A percentile compares a stretch with the other conserved stretches of the same genome.
These are phyloP conservation scores for Camelina sativa DNA, from an alignment of 345 rosid species.

Conservation along the genomic window DNA sequence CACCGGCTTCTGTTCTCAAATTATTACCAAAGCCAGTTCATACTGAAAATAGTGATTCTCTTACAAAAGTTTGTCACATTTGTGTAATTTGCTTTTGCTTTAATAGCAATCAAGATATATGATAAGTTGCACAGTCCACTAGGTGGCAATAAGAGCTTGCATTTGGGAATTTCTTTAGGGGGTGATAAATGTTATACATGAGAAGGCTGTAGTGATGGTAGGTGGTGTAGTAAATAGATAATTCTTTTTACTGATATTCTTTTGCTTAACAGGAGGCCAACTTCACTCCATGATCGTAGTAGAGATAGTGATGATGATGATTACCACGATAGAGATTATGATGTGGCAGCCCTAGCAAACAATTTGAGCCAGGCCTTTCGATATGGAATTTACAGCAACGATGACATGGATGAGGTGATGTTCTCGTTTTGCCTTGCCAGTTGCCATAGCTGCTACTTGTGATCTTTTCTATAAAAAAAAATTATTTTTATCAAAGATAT, in stretches of 20 bases:
- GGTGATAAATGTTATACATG: constrained; percentile 8
- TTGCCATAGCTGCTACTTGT: constrained; percentile 10
- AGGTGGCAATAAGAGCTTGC: constrained; percentile 26
- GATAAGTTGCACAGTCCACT: constrained; percentile 12
- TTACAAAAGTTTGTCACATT: constrained; percentile 15
- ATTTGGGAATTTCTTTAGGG: constrained; percentile 20
- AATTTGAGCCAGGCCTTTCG: constrained; percentile 91
- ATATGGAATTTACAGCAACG: constrained; percentile 83
- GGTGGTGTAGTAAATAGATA: constrained; percentile 8
- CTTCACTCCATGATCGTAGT: constrained; percentile 74
- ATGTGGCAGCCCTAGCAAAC: constrained; percentile 91
- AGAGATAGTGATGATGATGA: constrained; percentile 96
- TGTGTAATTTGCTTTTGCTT: constrained; percentile 24
- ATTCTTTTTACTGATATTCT: constrained; percentile 30
- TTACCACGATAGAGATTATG: constrained; percentile 94
- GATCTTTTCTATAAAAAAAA: neutral
- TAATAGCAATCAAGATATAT: constrained; percentile 19
- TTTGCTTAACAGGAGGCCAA: constrained; percentile 74
- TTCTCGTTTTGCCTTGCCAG: constrained; percentile 30
- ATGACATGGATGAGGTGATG: constrained; percentile 79
- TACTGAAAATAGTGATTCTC: constrained; percentile 20
- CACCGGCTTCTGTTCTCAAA: neutral
- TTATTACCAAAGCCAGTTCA: constrained; percentile 15
- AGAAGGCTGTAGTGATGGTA: constrained; percentile 14
- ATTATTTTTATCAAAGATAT: neutral